Evolutionary conservation across 345 rosid species (phyloP), one percentile per base, ranked within the genome.

Genomic region (Citrus cavaleriei): DNA sequence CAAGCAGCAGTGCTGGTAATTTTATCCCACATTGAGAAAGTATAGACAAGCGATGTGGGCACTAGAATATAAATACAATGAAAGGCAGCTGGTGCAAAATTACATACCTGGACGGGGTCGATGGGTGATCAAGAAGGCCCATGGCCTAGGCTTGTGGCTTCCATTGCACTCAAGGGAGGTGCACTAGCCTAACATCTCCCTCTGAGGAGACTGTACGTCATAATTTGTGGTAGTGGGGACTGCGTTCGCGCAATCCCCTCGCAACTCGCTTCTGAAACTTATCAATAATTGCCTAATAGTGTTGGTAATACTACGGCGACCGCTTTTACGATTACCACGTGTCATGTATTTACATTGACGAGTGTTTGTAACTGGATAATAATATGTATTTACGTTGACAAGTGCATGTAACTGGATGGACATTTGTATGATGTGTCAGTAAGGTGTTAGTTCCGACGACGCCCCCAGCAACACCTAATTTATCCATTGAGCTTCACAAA

Each of bases 71-170:
- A 54, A 66, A 67, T 24, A 8, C 14, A 34, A 2, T 54, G 79
- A 19, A 55, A 66, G 19, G 1, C 12, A 0, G 0, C 1, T 0
- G 0, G 0, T 0, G 0, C 1, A 2, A n/a, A 66, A 35, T 75
- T 80, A 76, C 83, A 80, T 80, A 76, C 83, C 83, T 75, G 83
- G 83, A 75, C 83, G 83, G 79, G 83, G 83, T 76, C 83, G 9
- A 76, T 70, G 79, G 83, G 83, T 46, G 83, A 80, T 80, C 80
- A 76, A 22, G 21, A 28, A 76, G 79, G 72, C 79, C 64, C 79
- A 63, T 72, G 77, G 81, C 81, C 81, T 63, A 62, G 71, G 81
- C 59, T 2, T 64, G 80, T 76, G 77, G 73, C 83, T 60, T 70
- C 70, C 77, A 80, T 80, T 75, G 83, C 83, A 76, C 80, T 6